Evolutionary conservation across 352 stramenopile genomes (phyloP).

Genomic region (Achlya hypogyna): DNA sequence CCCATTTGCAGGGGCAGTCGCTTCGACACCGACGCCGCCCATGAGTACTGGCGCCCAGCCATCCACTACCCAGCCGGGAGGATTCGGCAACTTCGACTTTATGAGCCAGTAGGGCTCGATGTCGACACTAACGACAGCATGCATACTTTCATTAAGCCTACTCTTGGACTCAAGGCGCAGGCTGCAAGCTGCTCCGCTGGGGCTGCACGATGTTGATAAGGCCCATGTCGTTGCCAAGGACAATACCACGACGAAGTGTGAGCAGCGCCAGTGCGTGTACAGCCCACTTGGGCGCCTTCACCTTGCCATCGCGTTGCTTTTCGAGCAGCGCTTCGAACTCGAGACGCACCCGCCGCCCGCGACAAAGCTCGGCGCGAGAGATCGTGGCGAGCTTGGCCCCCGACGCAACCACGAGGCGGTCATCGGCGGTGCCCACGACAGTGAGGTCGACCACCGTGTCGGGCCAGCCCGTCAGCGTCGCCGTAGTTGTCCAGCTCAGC

Average conservation of each 20-base stretch:
- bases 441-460: neutral
- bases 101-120: neutral
- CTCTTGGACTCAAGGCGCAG: neutral
- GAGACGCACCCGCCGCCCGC: neutral
- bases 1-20: neutral
- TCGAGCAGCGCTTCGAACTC: neutral
- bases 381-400: neutral
- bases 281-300: neutral
- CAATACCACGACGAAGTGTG: neutral
- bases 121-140: neutral
- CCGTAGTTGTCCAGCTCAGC: neutral
- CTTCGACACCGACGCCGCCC: neutral
- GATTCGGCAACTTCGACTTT: neutral
- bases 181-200: neutral
- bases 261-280: neutral
- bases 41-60: neutral
- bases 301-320: neutral
- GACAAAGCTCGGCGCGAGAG: neutral
- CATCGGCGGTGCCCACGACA: neutral
- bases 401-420: neutral
- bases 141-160: neutral
- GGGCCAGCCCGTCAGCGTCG: neutral
- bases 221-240: neutral
- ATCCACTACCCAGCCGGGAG: neutral
- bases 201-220: neutral